Evolutionary conservation across 2,329 filamentous ascomycete species (phyloP).

Genomic region (Akanthomyces dipterigenus): DNA sequence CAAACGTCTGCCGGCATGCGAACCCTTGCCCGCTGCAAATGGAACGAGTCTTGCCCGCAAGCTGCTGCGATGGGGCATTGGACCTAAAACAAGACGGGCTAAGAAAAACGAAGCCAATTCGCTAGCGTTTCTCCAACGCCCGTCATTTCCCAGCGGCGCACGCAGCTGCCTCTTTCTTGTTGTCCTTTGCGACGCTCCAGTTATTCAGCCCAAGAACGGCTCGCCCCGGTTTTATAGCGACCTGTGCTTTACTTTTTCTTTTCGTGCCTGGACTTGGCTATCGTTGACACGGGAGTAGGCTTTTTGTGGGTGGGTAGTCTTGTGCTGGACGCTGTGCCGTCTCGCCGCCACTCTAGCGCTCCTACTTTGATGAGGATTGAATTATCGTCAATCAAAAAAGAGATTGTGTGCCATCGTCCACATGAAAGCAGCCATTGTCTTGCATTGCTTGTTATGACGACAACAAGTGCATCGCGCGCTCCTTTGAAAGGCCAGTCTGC

Average conservation of each 20-base stretch:
- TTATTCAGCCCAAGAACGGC: not conserved
- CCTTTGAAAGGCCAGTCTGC: not conserved
- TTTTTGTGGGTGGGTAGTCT: not conserved
- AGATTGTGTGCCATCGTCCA: not conserved
- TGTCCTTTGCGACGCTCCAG: not conserved
- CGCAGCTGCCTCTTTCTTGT: not conserved
- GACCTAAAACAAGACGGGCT: not conserved
- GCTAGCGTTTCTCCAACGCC: not conserved
- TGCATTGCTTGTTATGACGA: not conserved
- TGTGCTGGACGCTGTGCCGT: not conserved
- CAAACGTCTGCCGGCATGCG: not conserved
- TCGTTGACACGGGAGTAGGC: not conserved
- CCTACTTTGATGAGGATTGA: not conserved
- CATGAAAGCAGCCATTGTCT: not conserved
- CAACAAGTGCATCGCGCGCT: not conserved
- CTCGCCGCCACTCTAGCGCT: not conserved
- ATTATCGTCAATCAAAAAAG: not conserved
- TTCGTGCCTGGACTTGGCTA: not conserved
- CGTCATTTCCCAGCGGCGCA: not conserved
- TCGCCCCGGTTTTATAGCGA: slow-evolving; percentile 1
- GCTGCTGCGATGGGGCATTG: not conserved
- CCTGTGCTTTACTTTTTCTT: not conserved
- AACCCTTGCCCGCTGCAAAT: not conserved
- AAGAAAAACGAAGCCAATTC: not conserved
- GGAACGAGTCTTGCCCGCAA: no score